These are phyloP conservation scores for Metarhizium robertsii DNA, from an alignment of 2,329 filamentous ascomycete species.

Conservation along the genomic window DNA sequence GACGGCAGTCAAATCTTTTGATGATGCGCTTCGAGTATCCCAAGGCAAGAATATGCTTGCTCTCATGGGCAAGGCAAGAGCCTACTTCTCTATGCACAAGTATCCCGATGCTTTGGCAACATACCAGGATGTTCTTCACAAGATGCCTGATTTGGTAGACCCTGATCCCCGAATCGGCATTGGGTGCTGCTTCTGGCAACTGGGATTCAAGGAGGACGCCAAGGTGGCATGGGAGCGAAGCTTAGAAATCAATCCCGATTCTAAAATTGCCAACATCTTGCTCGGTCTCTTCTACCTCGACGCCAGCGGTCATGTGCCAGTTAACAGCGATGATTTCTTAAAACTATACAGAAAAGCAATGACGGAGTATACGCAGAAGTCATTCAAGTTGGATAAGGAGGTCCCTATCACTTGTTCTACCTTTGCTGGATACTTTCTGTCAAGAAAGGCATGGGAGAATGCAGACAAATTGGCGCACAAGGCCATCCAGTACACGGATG, in stretches of 20 bases:
- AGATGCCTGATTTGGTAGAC: slow-evolving; percentile 80
- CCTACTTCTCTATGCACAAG: slow-evolving; percentile 77
- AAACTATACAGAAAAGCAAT: slow-evolving; percentile 86
- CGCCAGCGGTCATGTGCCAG: slow-evolving; percentile 70
- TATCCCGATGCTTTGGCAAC: slow-evolving; percentile 72
- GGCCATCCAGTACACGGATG: slow-evolving; percentile 90
- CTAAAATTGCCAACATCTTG: slow-evolving; percentile 83
- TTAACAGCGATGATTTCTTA: slow-evolving; percentile 77
- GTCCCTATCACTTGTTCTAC: slow-evolving; percentile 83
- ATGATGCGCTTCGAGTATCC: slow-evolving; percentile 82
- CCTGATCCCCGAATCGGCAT: slow-evolving; percentile 95
- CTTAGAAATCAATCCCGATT: slow-evolving; percentile 70
- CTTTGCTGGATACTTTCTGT: slow-evolving; percentile 83
- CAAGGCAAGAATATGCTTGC: slow-evolving; percentile 86
- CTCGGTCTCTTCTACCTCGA: slow-evolving; percentile 87
- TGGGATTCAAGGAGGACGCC: slow-evolving; percentile 89
- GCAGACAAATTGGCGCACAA: slow-evolving; percentile 84
- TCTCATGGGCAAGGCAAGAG: slow-evolving; percentile 78
- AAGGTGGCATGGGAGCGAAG: slow-evolving; percentile 83
- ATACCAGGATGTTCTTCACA: slow-evolving; percentile 81
- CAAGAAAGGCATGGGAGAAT: slow-evolving; percentile 68
- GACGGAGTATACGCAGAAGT: slow-evolving; percentile 86
- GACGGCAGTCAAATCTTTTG: slow-evolving; percentile 84
- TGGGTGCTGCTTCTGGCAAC: slow-evolving; percentile 93
- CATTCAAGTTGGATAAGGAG: slow-evolving; percentile 88